Conservation (phyloP, 2,329 filamentous ascomycete species). For the Coniochaeta sp. region DNA sequence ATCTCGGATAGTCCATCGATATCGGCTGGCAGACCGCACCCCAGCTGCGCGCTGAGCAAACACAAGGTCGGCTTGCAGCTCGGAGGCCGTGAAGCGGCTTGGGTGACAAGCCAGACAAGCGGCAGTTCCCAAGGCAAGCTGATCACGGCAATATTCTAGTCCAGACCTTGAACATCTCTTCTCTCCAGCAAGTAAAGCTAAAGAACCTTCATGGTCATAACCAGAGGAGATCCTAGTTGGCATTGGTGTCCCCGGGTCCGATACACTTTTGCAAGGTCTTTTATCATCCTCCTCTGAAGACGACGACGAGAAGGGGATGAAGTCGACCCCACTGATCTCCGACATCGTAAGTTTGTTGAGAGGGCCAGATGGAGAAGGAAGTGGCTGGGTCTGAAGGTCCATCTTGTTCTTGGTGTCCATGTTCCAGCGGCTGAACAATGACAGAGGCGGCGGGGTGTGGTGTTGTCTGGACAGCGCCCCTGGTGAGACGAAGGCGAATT, state of each 20-base stretch:
- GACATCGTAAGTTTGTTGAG: background rate
- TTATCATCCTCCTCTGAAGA: background rate
- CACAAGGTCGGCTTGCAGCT: background rate
- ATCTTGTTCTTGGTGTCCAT: background rate
- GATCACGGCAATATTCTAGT: background rate
- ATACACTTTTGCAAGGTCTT: background rate
- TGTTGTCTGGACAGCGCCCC: slow-evolving; percentile 1
- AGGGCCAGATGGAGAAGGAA: background rate
- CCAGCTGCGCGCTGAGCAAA: background rate
- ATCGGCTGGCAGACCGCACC: background rate
- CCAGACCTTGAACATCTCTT: background rate
- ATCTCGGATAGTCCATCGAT: background rate
- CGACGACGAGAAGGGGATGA: background rate
- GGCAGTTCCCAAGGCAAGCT: background rate
- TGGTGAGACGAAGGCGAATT: slow-evolving; percentile 3
- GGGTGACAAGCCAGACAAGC: background rate
- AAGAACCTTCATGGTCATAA: background rate
- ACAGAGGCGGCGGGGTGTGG: background rate
- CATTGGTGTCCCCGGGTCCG: background rate
- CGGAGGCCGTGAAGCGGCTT: background rate
- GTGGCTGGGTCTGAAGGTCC: background rate
- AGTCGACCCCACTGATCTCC: background rate
- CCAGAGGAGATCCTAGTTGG: background rate
- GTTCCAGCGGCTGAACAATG: background rate
- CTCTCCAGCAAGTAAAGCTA: background rate